Base-by-base conservation (phyloP, 202 grass and related monocot genomes). In the Brachypodium distachyon region DNA sequence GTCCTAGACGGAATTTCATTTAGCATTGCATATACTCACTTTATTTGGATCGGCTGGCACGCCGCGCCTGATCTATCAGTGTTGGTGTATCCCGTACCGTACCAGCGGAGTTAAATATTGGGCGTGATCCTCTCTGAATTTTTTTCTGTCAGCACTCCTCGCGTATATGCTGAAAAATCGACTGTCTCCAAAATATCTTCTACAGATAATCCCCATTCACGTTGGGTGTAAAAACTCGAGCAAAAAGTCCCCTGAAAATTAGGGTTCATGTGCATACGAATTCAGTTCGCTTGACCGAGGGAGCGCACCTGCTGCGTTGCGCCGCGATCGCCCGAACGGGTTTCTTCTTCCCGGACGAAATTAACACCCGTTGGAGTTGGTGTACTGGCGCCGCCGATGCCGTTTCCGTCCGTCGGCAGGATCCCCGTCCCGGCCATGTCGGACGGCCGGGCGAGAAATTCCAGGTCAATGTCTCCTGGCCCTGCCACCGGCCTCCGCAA, bases 341-440 rank as follows among this genome's bases (percentile, higher is more conserved):
- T 27, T 44, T 67, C 63, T 67, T 67, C 63, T 23, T 67, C 38
- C 18, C 40, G 63, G 41, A 29, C 64, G 41, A 68, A 25, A 68
- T 29, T n/a, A n/a, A 1, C 4, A 39, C 14, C 23, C n/a, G 14
- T 73, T 72, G 79, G 66, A 78, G 38, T 1, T 66, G 43, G 57
- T 38, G 66, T 11, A 26, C 29, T 6, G 31, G 42, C 10, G 33
- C 66, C 56, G n/a, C n/a, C n/a, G n/a, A n/a, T n/a, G n/a, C n/a
- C n/a, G n/a, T n/a, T n/a, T n/a, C 48, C 40, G 36, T 47, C 59
- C 66, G 67, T 60, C 67, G 68, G 67, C 50, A 12, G 79, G 85
- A 87, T 87, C 27, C 54, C 59, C 28, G 31, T 31, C 37, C 23
- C 25, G 61, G 61, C 79, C 79, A 78, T 60, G 42, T 43, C 41